These are phyloP conservation scores for Neonectria sp. DNA, from an alignment of 2,329 filamentous ascomycete genomes.

Conservation along the genomic window DNA sequence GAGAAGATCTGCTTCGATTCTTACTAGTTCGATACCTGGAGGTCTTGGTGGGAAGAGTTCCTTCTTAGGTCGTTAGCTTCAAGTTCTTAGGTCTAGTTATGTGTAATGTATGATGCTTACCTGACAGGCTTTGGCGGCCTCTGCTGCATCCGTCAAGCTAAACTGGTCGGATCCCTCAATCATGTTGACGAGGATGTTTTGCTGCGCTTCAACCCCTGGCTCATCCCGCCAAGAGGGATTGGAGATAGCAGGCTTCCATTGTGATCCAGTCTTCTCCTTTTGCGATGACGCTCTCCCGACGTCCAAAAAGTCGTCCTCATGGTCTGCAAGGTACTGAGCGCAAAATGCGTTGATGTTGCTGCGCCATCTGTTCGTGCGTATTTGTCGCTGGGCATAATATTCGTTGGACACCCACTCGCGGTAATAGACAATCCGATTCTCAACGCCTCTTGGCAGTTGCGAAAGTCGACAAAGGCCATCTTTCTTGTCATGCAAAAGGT, in stretches of 20 bases:
- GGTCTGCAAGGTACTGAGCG: neutral
- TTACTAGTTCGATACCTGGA: neutral
- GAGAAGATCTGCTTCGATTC: neutral
- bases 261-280: neutral
- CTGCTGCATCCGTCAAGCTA: neutral
- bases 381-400: neutral
- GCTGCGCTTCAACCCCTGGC: too few species aligned
- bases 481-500: neutral
- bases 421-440: neutral
- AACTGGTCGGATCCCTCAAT: neutral
- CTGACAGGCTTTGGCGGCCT: neutral
- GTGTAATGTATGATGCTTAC: neutral
- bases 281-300: neutral
- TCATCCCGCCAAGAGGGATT: too few species aligned
- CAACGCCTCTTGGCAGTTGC: neutral
- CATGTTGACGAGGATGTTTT: neutral
- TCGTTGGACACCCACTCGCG: neutral
- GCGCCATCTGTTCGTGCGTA: neutral
- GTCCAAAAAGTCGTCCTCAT: neutral
- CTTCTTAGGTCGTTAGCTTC: neutral
- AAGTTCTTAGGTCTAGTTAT: neutral
- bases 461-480: neutral
- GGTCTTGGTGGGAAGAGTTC: neutral
- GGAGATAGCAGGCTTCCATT: too few species aligned
- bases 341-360: neutral